phyloP scores from a whole-genome alignment of 257 asterid genomes.

The Lycium ferocissimum region DNA sequence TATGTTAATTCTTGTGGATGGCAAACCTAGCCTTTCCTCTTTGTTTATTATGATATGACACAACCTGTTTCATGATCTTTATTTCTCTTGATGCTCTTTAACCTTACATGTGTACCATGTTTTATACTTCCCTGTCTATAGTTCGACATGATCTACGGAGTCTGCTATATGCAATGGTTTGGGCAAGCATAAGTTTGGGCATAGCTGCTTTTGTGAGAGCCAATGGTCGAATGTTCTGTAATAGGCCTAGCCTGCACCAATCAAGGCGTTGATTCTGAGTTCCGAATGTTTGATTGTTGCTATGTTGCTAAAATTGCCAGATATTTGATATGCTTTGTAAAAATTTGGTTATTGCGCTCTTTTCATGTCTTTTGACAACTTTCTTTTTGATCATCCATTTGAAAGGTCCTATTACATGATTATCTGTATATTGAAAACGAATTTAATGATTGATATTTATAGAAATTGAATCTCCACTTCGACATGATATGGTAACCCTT shows the following conservation, averaged over 20 bases:
- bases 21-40: neutral
- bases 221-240: conserved; percentile 80
- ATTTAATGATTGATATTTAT: neutral
- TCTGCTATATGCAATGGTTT: conserved; percentile 65
- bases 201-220: conserved; percentile 69
- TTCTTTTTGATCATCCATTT: neutral
- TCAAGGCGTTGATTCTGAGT: conserved; percentile 58
- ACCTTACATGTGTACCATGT: conserved; percentile 24
- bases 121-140: conserved; percentile 39
- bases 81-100: conserved; percentile 7
- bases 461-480: neutral
- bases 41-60: neutral
- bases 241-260: conserved; percentile 84
- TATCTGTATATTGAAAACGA: conserved; percentile 16
- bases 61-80: neutral
- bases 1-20: neutral
- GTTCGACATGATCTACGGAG: conserved; percentile 64
- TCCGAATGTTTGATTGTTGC: conserved; percentile 6
- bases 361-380: conserved; percentile 6
- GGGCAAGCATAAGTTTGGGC: conserved; percentile 76
- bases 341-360: neutral
- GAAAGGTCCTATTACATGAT: neutral
- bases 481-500: neutral
- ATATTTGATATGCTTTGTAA: conserved; percentile 28
- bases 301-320: neutral